These are phyloP conservation scores for Bisporella sp. DNA, from an alignment of 2,329 filamentous ascomycete genomes.

Conservation along the genomic window DNA sequence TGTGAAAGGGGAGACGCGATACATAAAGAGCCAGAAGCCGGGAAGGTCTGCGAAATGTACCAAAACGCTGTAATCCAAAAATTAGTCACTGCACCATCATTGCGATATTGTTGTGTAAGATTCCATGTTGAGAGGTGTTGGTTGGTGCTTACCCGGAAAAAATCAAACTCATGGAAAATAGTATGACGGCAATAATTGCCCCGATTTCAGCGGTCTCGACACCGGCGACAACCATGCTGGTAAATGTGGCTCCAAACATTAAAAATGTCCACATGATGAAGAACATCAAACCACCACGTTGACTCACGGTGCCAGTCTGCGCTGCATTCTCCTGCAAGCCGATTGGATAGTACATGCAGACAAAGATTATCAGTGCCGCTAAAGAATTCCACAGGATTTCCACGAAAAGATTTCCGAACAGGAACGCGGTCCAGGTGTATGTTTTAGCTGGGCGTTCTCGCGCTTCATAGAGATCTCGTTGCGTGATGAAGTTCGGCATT, in stretches of 20 bases:
- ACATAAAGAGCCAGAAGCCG: slow-evolving; percentile 81
- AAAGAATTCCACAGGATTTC: slow-evolving; percentile 81
- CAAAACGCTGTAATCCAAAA: slow-evolving; percentile 62
- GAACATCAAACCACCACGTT: slow-evolving; percentile 63
- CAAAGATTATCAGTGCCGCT: slow-evolving; percentile 53
- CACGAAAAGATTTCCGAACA: slow-evolving; percentile 53
- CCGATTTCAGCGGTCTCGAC: slow-evolving; percentile 71
- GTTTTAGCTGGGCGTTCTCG: slow-evolving; percentile 27
- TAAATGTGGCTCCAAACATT: slow-evolving; percentile 77
- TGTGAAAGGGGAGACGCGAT: slow-evolving; percentile 53
- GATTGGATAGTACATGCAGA: slow-evolving; percentile 77
- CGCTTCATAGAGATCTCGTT: slow-evolving; percentile 61
- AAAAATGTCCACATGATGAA: slow-evolving; percentile 62
- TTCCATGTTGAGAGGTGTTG: too few species aligned
- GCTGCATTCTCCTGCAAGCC: slow-evolving; percentile 56
- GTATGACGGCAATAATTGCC: slow-evolving; percentile 68
- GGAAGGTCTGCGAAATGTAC: slow-evolving; percentile 56
- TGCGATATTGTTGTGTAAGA: too few species aligned
- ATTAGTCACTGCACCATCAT: not conserved
- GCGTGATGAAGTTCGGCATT: slow-evolving; percentile 64
- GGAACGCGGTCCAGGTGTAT: slow-evolving; percentile 30
- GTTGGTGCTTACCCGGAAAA: slow-evolving; percentile 46
- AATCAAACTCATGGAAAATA: slow-evolving; percentile 66
- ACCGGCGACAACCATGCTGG: slow-evolving; percentile 69
- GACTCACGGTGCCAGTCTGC: slow-evolving; percentile 28